These are phyloP conservation scores for Colletotrichum lentis DNA, from an alignment of 2,329 filamentous ascomycete genomes.

Conservation along the genomic window DNA sequence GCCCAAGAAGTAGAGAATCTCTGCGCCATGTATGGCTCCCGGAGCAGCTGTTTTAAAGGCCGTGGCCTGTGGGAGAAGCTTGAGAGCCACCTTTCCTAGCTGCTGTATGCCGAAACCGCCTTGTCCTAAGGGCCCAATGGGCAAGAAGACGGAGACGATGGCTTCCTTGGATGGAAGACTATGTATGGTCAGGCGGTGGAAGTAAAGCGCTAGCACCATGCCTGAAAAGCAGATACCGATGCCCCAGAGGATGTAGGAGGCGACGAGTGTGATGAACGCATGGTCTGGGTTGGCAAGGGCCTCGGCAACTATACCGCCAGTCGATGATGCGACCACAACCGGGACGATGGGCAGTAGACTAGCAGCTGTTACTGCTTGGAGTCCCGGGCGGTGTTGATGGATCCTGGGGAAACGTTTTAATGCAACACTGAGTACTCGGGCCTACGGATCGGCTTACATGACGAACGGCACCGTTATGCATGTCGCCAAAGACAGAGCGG, in stretches of 20 bases:
- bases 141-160: conserved; percentile 73
- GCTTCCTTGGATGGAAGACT: conserved; percentile 72
- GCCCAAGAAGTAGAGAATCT: conserved; percentile 67
- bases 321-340: conserved; percentile 70
- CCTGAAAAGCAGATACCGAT: conserved; percentile 67
- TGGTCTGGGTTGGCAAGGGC: conserved; percentile 26
- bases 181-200: conserved; percentile 72
- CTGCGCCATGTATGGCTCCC: conserved; percentile 52
- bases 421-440: not conserved
- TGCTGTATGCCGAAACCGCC: conserved; percentile 68
- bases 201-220: conserved; percentile 72
- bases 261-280: conserved; percentile 63
- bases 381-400: conserved; percentile 54
- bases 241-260: conserved; percentile 74
- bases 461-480: conserved; percentile 66
- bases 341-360: conserved; percentile 73
- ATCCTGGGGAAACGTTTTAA: conserved; percentile 41
- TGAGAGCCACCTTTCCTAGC: conserved; percentile 57
- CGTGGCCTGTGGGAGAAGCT: conserved; percentile 50
- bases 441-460: conserved; percentile 50
- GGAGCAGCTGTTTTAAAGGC: conserved; percentile 57
- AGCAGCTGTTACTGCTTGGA: conserved; percentile 69
- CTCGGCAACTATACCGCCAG: conserved; percentile 57
- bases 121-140: conserved; percentile 72
- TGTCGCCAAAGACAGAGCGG: conserved; percentile 59